phyloP scores from a whole-genome alignment of 2,329 filamentous ascomycete genomes.

The Rutstroemia sp. region DNA sequence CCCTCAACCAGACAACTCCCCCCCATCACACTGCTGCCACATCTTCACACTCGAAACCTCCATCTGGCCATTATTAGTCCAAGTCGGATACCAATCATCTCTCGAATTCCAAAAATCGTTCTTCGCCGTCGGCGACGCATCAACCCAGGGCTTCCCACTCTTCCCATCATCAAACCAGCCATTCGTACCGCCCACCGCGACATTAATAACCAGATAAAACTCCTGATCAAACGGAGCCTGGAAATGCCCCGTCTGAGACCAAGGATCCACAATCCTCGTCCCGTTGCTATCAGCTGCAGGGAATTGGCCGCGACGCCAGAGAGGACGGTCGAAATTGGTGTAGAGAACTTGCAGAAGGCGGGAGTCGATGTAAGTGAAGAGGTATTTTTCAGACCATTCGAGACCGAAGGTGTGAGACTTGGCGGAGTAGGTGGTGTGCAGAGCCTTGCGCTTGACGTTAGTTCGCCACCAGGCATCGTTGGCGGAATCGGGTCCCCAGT shows the following conservation, averaged over 20 bases:
- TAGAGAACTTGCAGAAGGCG: slow-evolving; percentile 75
- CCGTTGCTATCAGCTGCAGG: slow-evolving; percentile 57
- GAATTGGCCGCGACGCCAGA: slow-evolving; percentile 65
- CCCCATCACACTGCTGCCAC: slow-evolving; percentile 60
- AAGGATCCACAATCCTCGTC: slow-evolving; percentile 55
- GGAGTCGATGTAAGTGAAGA: slow-evolving; percentile 80
- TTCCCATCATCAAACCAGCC: slow-evolving; percentile 76
- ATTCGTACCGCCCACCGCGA: slow-evolving; percentile 71
- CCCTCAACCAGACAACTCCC: slow-evolving; percentile 32
- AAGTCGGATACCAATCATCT: slow-evolving; percentile 61
- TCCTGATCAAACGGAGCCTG: slow-evolving; percentile 68
- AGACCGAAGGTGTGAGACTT: slow-evolving; percentile 72
- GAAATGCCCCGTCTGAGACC: slow-evolving; percentile 51
- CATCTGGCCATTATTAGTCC: slow-evolving; percentile 54
- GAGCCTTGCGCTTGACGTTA: slow-evolving; percentile 66
- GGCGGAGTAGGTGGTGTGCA: slow-evolving; percentile 65
- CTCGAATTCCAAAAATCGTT: slow-evolving; percentile 71
- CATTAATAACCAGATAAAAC: slow-evolving; percentile 70
- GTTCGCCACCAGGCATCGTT: slow-evolving; percentile 81
- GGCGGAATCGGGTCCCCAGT: slow-evolving; percentile 68
- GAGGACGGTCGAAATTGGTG: slow-evolving; percentile 60
- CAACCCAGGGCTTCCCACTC: slow-evolving; percentile 72
- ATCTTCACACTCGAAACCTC: slow-evolving; percentile 64
- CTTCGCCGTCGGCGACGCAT: slow-evolving; percentile 56
- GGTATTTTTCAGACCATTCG: slow-evolving; percentile 82